Evolutionary conservation across 2,329 filamentous ascomycete species (phyloP).

Genomic region (Exophiala aquamarina): DNA sequence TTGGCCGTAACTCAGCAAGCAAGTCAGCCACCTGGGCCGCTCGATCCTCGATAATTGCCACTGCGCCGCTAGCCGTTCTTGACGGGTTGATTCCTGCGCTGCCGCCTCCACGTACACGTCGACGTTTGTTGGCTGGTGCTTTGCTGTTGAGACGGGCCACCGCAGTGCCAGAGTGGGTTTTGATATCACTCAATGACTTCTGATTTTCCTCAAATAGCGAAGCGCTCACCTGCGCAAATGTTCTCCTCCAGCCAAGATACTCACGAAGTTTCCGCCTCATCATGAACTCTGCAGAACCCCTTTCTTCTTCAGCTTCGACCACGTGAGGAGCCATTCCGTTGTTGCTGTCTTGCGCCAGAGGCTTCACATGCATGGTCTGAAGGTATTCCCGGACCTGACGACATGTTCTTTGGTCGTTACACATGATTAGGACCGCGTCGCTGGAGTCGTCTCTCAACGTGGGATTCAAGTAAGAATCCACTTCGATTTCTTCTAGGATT

Average conservation of each 20-base stretch:
- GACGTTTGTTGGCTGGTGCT: constrained; percentile 79
- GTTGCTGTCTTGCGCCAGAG: constrained; percentile 43
- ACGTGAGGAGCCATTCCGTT: constrained; percentile 34
- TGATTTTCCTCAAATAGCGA: constrained; percentile 78
- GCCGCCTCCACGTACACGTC: constrained; percentile 79
- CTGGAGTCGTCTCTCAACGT: constrained; percentile 77
- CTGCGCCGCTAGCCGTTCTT: constrained; percentile 64
- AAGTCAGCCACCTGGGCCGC: constrained; percentile 78
- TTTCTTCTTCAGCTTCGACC: constrained; percentile 54
- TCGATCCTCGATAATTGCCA: constrained; percentile 72
- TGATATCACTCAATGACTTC: constrained; percentile 68
- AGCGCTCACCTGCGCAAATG: constrained; percentile 80
- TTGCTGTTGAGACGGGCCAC: constrained; percentile 43
- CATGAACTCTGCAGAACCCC: constrained; percentile 78
- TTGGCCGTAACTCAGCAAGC: constrained; percentile 80
- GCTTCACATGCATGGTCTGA: constrained; percentile 79
- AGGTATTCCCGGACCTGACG: constrained; percentile 88
- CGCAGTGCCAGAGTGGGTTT: constrained; percentile 53
- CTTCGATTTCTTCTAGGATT: constrained; percentile 88
- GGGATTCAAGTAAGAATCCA: constrained; percentile 82
- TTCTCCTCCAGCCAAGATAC: constrained; percentile 87
- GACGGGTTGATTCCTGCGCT: constrained; percentile 55
- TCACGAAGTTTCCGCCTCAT: constrained; percentile 83
- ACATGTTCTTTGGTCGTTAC: constrained; percentile 80
- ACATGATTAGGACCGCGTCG: constrained; percentile 94